Evolutionary conservation across 2,329 filamentous ascomycete genomes (phyloP), one percentile per base, ranked within the genome.

Genomic region (Phoma sp.): DNA sequence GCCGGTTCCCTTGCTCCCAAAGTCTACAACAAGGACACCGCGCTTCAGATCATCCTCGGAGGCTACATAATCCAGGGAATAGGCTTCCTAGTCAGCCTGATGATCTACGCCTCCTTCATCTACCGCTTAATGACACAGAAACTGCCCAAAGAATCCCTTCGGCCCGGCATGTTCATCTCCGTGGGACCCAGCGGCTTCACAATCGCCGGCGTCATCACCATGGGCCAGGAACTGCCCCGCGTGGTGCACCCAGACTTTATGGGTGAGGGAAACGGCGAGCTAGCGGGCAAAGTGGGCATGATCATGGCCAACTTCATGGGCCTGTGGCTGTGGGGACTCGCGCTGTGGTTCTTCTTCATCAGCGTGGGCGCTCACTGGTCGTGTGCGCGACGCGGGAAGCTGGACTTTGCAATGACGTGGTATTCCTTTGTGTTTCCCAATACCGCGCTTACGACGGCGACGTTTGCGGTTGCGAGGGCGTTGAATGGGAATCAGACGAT

Each of bases 91-190:
- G 82, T 88, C 38, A 83, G 82, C 0, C 82, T 93, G 54, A 93
- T 93, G 87, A 89, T 96, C 24, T 92, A 91, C 58, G 85, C 89
- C 1, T 89, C 91, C 44, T 95, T 93, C 69, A 84, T 96, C 44
- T 95, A 95, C 70, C 85, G 91, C 27, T 81, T 96, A 25, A 95
- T 95, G 90, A 93, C 90, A 0, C 89, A 93, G 67, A 95, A 95
- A 66, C 79, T 96, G 0, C 91, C 91, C 0, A 82, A 84, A 49
- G 90, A 93, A 67, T 86, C 83, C 37, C 82, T 91, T 18, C 84
- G 90, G 9, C 91, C 91, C 0, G 90, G 89, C 65, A 91, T 96
- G 86, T 95, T 95, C 70, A 91, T 95, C 57, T 89, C 85, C 1
- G 89, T 95, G 25, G 90, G 91, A 30, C 90, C 91, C 0, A 86